phyloP scores from a whole-genome alignment of 2,329 filamentous ascomycete genomes.

The Dichotomopilus funicola region DNA sequence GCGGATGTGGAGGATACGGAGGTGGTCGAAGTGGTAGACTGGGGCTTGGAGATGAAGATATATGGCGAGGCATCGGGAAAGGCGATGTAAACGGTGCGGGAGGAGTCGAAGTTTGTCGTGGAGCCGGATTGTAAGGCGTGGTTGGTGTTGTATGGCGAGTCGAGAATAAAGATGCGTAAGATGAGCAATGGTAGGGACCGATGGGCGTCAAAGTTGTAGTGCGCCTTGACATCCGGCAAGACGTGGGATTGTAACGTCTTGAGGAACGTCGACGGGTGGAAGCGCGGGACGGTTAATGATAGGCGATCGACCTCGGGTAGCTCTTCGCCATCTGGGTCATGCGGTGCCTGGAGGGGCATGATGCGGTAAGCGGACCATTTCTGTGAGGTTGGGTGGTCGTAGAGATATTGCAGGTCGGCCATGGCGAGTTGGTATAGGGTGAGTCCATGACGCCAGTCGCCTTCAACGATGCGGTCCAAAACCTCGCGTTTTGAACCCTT shows the following conservation, averaged over 20 bases:
- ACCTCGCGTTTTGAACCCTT: conserved; percentile 59
- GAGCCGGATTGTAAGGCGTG: conserved; percentile 39
- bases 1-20: conserved; percentile 25
- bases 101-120: conserved; percentile 50
- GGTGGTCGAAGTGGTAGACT: conserved; percentile 29
- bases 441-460: conserved; percentile 62
- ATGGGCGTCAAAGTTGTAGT: conserved; percentile 74
- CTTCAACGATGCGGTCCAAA: conserved; percentile 56
- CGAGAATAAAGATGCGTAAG: conserved; percentile 71
- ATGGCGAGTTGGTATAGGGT: conserved; percentile 62
- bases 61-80: conserved; percentile 76
- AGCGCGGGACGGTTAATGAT: conserved; percentile 55
- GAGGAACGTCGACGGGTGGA: conserved; percentile 75
- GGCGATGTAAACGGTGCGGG: conserved; percentile 69
- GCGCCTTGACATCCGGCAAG: conserved; percentile 72
- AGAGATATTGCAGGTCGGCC: conserved; percentile 60
- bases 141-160: conserved; percentile 69
- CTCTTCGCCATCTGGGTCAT: conserved; percentile 31
- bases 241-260: conserved; percentile 68
- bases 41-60: conserved; percentile 58
- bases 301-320: conserved; percentile 38
- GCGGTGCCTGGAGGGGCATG: conserved; percentile 41
- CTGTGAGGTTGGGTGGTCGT: conserved; percentile 57
- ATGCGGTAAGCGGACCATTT: conserved; percentile 60
- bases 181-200: conserved; percentile 62